Evolutionary conservation across 139 green algal species (phyloP).

Genomic region (Prasinococcaceae sp.): DNA sequence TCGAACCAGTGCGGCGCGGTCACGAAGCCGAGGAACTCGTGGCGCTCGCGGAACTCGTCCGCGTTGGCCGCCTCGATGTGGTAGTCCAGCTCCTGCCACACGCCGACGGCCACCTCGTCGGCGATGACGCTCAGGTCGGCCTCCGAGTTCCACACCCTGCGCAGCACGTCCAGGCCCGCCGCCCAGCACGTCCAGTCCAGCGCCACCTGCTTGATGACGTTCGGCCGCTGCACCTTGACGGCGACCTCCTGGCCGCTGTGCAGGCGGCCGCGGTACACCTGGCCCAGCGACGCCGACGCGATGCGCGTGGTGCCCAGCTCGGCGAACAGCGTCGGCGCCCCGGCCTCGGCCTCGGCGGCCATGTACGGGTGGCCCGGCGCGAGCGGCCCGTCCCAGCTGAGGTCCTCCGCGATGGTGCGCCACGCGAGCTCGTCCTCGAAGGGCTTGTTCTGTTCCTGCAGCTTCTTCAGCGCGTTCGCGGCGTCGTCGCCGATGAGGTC

Average conservation of each 20-base stretch:
- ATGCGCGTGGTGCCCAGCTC: constrained; percentile 3
- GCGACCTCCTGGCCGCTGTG: constrained; percentile 18
- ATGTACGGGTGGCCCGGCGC: constrained; percentile 6
- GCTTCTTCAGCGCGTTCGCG: constrained; percentile 15
- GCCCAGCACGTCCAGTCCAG: constrained; percentile 16
- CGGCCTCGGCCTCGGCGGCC: background rate
- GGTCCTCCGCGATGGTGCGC: constrained; percentile 14
- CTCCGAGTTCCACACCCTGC: constrained; percentile 11
- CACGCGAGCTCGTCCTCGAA: constrained; percentile 18
- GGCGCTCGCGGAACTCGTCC: constrained; percentile 15
- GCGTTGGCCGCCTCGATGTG: constrained; percentile 17
- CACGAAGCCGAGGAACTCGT: constrained; percentile 23
- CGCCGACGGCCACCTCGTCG: constrained; percentile 23
- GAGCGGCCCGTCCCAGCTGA: constrained; percentile 14
- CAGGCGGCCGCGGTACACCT: constrained; percentile 23
- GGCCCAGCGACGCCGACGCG: constrained; percentile 18
- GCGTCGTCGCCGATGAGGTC: constrained; percentile 26
- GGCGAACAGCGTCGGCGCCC: constrained; percentile 8
- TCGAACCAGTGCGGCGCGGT: constrained; percentile 1
- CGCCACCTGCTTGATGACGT: constrained; percentile 9
- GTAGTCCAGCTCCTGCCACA: constrained; percentile 29
- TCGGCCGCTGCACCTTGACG: constrained; percentile 24
- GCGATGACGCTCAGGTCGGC: constrained; percentile 17
- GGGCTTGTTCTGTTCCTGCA: constrained; percentile 20
- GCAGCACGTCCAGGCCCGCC: constrained; percentile 10